Conservation (phyloP, 176 grass and related monocot species). For the Carex kokanica region DNA sequence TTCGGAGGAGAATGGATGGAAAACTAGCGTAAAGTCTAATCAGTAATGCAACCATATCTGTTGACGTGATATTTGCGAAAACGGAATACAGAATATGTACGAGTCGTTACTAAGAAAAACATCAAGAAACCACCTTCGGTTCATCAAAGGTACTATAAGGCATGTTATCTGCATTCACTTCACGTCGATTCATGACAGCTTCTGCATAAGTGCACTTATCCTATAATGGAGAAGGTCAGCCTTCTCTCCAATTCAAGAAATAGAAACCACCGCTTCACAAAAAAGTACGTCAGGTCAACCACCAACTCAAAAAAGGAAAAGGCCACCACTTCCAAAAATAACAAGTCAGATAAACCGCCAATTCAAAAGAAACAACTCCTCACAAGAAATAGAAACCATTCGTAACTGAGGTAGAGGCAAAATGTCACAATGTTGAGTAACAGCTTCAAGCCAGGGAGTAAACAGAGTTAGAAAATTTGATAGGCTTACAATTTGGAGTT, state of each 20-base stretch:
- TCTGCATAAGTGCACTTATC: neutral
- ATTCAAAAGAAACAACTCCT: neutral
- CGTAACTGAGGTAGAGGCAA: neutral
- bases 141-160: conserved; percentile 1
- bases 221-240: conserved; percentile 6
- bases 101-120: neutral
- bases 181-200: neutral
- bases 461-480: neutral
- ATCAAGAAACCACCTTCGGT: conserved; percentile 9
- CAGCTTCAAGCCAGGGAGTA: neutral
- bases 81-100: neutral
- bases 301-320: neutral
- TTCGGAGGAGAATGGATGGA: neutral
- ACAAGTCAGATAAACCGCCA: neutral
- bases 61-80: neutral
- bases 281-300: too few species aligned
- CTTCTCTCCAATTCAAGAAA: conserved; percentile 9
- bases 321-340: neutral
- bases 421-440: neutral
- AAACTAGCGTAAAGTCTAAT: neutral
- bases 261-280: too few species aligned
- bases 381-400: neutral
- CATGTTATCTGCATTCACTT: conserved; percentile 1
- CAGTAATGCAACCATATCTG: neutral
- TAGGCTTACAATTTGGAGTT: neutral